These are phyloP conservation scores for Pseudogymnoascus sp. DNA, from an alignment of 2,329 filamentous ascomycete genomes.

Conservation along the genomic window DNA sequence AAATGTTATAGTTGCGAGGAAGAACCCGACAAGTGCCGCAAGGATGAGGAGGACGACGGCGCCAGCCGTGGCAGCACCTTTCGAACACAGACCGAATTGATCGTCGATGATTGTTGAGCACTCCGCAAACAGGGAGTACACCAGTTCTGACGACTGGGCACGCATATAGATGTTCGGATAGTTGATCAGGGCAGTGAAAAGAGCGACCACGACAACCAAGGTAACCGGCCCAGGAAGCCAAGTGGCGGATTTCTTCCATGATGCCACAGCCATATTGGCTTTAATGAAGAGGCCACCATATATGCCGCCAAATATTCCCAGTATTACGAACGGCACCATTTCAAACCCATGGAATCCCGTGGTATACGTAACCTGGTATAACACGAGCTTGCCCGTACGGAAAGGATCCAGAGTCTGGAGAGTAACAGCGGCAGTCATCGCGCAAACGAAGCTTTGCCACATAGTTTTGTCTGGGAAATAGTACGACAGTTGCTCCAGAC, in stretches of 20 bases:
- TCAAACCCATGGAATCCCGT: constrained; percentile 93
- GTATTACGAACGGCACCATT: constrained; percentile 74
- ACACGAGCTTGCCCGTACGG: constrained; percentile 85
- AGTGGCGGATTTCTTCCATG: constrained; percentile 62
- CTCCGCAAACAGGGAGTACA: constrained; percentile 86
- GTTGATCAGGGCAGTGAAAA: constrained; percentile 81
- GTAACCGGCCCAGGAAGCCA: constrained; percentile 66
- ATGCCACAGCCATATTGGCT: constrained; percentile 78
- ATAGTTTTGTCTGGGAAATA: constrained; percentile 99
- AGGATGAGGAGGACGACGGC: constrained; percentile 78
- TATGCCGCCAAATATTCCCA: constrained; percentile 85
- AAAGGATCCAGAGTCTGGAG: constrained; percentile 92
- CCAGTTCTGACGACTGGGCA: constrained; percentile 82
- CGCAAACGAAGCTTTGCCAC: constrained; percentile 99
- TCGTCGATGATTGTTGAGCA: constrained; percentile 78
- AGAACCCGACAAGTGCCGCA: constrained; percentile 75
- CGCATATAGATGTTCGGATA: constrained; percentile 97
- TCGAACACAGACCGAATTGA: constrained; percentile 83
- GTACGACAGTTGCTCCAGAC: constrained; percentile 93
- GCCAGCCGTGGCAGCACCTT: constrained; percentile 70
- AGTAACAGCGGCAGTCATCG: constrained; percentile 95
- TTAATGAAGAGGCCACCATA: constrained; percentile 95
- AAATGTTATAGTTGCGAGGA: constrained; percentile 82
- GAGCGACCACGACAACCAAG: constrained; percentile 73
- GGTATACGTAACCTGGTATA: constrained; percentile 93